phyloP scores from a whole-genome alignment of 2,329 filamentous ascomycete species.

The Westerdykella sp. region DNA sequence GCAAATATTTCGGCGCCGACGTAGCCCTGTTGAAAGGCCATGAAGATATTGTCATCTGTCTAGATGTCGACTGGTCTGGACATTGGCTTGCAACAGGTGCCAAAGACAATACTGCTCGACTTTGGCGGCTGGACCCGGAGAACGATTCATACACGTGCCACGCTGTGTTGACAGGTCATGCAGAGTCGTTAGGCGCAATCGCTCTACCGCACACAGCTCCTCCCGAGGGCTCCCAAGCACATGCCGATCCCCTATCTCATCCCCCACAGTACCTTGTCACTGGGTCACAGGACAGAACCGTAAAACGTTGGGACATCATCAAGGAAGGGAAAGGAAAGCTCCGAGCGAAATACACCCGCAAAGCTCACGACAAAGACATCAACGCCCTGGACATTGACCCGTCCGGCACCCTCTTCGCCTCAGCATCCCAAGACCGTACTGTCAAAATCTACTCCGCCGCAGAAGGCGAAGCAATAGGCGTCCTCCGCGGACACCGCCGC shows the following conservation, averaged over 20 bases:
- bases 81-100: constrained; percentile 94
- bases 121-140: constrained; percentile 79
- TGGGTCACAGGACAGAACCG: constrained; percentile 88
- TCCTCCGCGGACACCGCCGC: constrained; percentile 84
- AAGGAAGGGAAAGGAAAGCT: constrained; percentile 49
- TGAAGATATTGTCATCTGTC: constrained; percentile 88
- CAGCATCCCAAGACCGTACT: constrained; percentile 91
- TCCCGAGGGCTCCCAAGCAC: constrained; percentile 61
- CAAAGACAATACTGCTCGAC: constrained; percentile 88
- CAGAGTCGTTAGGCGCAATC: constrained; percentile 88
- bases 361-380: constrained; percentile 98
- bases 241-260: constrained; percentile 66
- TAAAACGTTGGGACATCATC: constrained; percentile 84
- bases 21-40: constrained; percentile 81
- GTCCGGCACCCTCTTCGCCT: constrained; percentile 75
- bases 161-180: constrained; percentile 80
- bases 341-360: constrained; percentile 75
- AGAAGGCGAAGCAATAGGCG: constrained; percentile 84
- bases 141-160: constrained; percentile 73
- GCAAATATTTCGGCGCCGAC: constrained; percentile 82
- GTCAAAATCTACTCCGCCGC: constrained; percentile 95
- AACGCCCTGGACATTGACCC: constrained; percentile 84
- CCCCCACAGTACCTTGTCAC: constrained; percentile 82
- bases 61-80: constrained; percentile 94
- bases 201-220: constrained; percentile 69